phyloP scores from a whole-genome alignment of 1,284 basidiomycete species.

The Ustilago bromivora region DNA sequence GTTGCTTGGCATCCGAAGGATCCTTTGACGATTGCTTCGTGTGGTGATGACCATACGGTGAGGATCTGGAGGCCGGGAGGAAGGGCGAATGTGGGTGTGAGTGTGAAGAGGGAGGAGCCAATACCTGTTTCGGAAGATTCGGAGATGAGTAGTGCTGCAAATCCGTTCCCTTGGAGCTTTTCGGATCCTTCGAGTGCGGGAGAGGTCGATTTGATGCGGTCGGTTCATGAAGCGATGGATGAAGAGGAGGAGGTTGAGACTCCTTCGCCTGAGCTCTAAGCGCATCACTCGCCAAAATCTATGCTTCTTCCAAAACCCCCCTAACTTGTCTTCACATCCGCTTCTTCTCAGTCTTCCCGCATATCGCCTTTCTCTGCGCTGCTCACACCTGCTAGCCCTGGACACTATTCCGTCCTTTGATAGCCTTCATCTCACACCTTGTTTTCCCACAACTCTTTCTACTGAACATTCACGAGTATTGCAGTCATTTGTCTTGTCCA shows the following conservation, averaged over 20 bases:
- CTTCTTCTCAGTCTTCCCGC: neutral
- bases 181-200: constrained; percentile 26
- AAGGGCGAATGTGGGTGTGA: constrained; percentile 2
- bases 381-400: neutral
- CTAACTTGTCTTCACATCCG: too few relatives aligned
- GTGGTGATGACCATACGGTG: constrained; percentile 66
- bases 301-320: neutral
- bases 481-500: neutral
- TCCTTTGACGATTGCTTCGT: constrained; percentile 85
- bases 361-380: neutral
- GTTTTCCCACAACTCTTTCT: neutral
- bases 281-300: neutral
- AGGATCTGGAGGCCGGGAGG: constrained; percentile 61
- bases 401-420: too few relatives aligned
- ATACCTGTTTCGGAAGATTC: constrained; percentile 46
- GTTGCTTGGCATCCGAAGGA: constrained; percentile 92
- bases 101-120: constrained; percentile 17
- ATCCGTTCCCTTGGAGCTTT: constrained; percentile 51
- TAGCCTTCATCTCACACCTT: too few relatives aligned
- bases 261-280: constrained; percentile 23
- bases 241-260: constrained; percentile 18
- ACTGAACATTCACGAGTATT: neutral
- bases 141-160: constrained; percentile 40
- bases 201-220: constrained; percentile 43
- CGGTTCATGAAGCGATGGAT: constrained; percentile 45